Percentiles rank a stretch among this genome's conserved stretches.
Conservation (phyloP, 768 basidiomycete species). For the Suillus subalutaceus region DNA sequence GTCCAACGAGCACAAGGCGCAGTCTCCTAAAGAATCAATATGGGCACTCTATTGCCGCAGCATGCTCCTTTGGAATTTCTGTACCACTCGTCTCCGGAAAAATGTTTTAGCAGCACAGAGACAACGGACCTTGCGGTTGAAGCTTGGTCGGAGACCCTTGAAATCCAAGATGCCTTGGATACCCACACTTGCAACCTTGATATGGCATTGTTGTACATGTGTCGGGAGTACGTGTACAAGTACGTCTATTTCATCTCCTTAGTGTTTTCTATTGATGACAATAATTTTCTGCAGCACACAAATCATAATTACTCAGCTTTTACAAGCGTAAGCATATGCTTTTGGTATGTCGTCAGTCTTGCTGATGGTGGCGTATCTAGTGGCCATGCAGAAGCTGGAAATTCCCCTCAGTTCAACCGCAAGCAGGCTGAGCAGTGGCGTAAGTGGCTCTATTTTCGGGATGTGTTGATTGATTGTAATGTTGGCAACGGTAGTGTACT, state of each 20-base stretch:
- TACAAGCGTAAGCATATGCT: constrained; percentile 57
- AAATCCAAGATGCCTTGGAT: constrained; percentile 68
- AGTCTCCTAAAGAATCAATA: constrained; percentile 73
- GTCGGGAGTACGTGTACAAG: constrained; percentile 76
- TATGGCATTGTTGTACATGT: constrained; percentile 64
- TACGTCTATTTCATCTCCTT: constrained; percentile 38
- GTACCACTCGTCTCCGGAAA: constrained; percentile 50
- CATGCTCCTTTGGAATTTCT: constrained; percentile 82
- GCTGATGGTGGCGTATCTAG: constrained; percentile 27
- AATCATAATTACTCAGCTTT: constrained; percentile 62
- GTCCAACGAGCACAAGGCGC: constrained; percentile 43
- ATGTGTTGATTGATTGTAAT: constrained; percentile 3
- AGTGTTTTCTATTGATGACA: not conserved
- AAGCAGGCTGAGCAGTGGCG: constrained; percentile 81
- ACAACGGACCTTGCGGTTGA: constrained; percentile 61
- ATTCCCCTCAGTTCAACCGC: constrained; percentile 61
- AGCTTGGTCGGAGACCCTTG: constrained; percentile 66
- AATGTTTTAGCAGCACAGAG: constrained; percentile 47
- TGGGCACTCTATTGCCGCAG: constrained; percentile 84
- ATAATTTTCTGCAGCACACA: constrained; percentile 51
- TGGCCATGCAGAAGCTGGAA: constrained; percentile 52
- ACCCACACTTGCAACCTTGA: constrained; percentile 74
- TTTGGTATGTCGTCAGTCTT: not conserved
- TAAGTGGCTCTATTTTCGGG: constrained; percentile 41
- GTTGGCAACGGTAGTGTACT: constrained; percentile 50